Evolutionary conservation across 805 yeast species (phyloP).

Genomic region (Metschnikowia continentalis): DNA sequence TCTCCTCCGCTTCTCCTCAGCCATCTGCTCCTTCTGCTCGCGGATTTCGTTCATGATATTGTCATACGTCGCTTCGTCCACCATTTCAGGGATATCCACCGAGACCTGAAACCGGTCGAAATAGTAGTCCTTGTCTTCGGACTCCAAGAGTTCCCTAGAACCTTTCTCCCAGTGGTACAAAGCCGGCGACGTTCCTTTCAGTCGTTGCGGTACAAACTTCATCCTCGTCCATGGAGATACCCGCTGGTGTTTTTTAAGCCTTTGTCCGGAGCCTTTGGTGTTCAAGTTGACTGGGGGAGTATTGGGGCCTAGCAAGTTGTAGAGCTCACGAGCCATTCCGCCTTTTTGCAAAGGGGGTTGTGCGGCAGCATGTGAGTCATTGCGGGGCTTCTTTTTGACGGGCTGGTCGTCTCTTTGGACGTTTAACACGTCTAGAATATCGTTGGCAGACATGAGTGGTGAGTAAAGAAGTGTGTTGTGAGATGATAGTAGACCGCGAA

Average conservation of each 20-base stretch:
- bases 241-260: conserved; percentile 61
- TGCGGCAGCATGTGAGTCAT: conserved; percentile 5
- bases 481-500: not conserved
- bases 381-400: conserved; percentile 39
- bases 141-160: conserved; percentile 42
- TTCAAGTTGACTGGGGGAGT: conserved; percentile 69
- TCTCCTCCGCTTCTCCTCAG: conserved; percentile 8
- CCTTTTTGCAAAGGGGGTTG: conserved; percentile 26
- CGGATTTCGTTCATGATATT: conserved; percentile 43
- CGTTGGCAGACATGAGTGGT: conserved; percentile 36
- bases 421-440: conserved; percentile 74
- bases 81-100: conserved; percentile 66
- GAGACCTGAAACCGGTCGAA: conserved; percentile 73
- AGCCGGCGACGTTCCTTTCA: conserved; percentile 41
- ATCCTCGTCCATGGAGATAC: conserved; percentile 82
- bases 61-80: conserved; percentile 55
- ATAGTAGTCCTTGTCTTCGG: conserved; percentile 45
- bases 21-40: conserved; percentile 17
- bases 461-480: not conserved
- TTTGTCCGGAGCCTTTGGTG: conserved; percentile 29
- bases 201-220: conserved; percentile 50
- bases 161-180: conserved; percentile 89
- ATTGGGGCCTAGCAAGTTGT: conserved; percentile 83
- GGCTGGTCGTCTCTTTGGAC: conserved; percentile 50
- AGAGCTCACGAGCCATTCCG: conserved; percentile 88